Percentiles rank a stretch among this genome's conserved stretches.
Conservation (phyloP, 2,329 filamentous ascomycete genomes). For the Ophiocordyceps robertsii region DNA sequence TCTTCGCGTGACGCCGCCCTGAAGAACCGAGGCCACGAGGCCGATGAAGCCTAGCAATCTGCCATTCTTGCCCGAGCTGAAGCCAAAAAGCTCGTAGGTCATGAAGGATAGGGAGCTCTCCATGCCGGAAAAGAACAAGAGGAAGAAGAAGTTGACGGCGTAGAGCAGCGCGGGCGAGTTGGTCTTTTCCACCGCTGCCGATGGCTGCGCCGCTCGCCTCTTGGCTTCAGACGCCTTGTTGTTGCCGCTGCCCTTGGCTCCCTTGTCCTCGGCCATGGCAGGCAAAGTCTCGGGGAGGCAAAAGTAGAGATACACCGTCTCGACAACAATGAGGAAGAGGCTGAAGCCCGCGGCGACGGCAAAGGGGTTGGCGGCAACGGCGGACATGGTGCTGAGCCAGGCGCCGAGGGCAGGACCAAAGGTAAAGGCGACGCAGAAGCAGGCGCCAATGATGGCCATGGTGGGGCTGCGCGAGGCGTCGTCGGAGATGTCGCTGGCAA, state of each 20-base stretch:
- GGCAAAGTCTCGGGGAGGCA: slow-evolving; percentile 80
- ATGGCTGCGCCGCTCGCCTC: slow-evolving; percentile 5
- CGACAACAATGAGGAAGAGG: slow-evolving; percentile 67
- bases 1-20: slow-evolving; percentile 80
- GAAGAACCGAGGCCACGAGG: slow-evolving; percentile 79
- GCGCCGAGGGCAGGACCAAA: slow-evolving; percentile 90
- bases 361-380: slow-evolving; percentile 81
- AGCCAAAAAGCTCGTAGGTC: slow-evolving; percentile 87
- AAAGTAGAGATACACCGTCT: slow-evolving; percentile 79
- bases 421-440: slow-evolving; percentile 95
- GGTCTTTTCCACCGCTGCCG: slow-evolving; percentile 37
- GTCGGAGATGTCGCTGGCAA: slow-evolving; percentile 91
- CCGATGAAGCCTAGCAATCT: slow-evolving; percentile 82
- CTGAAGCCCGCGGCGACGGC: slow-evolving; percentile 84
- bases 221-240: slow-evolving; percentile 10
- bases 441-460: slow-evolving; percentile 92
- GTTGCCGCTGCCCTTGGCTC: slow-evolving; percentile 7
- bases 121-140: slow-evolving; percentile 96
- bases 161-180: slow-evolving; percentile 81
- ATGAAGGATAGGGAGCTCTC: slow-evolving; percentile 96
- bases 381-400: slow-evolving; percentile 63
- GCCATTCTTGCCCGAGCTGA: slow-evolving; percentile 68
- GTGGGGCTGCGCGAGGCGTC: slow-evolving; percentile 73
- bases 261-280: slow-evolving; percentile 28
- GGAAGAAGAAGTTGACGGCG: slow-evolving; percentile 73